A percentile compares a stretch with the other conserved stretches of the same genome.
Evolutionary conservation across 2,329 filamentous ascomycete species (phyloP).

Genomic region (Penicillium italicum): DNA sequence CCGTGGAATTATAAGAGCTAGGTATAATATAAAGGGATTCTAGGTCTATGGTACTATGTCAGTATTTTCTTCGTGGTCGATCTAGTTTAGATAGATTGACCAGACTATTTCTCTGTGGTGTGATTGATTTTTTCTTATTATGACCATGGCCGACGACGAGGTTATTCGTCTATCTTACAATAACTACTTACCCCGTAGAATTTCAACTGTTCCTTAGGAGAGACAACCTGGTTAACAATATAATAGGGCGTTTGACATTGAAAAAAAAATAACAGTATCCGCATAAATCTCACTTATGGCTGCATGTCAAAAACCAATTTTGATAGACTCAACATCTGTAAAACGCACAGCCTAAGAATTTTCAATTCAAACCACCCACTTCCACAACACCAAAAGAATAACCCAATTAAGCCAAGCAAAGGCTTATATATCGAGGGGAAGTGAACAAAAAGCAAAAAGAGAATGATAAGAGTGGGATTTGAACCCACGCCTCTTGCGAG

Average conservation of each 20-base stretch:
- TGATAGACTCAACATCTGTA: not conserved
- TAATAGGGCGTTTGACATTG: not conserved
- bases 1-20: too few relatives aligned
- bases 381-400: not conserved
- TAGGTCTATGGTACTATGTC: not conserved
- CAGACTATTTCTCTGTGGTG: too few relatives aligned
- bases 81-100: not conserved
- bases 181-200: not conserved
- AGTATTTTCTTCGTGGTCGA: not conserved
- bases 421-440: too few relatives aligned
- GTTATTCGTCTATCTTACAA: not conserved
- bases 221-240: not conserved
- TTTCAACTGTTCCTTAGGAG: not conserved
- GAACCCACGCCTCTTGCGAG: slow-evolving; percentile 14
- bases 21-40: not conserved
- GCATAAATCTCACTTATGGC: not conserved
- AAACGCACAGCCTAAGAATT: not conserved
- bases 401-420: not conserved
- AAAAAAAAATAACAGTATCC: not conserved
- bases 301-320: too few relatives aligned
- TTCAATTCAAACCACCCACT: not conserved
- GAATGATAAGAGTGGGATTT: slow-evolving; percentile 4
- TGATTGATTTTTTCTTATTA: too few relatives aligned
- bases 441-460: too few relatives aligned
- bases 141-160: too few relatives aligned